Conservation (phyloP, 768 basidiomycete genomes). For the Favolaschia claudopus region DNA sequence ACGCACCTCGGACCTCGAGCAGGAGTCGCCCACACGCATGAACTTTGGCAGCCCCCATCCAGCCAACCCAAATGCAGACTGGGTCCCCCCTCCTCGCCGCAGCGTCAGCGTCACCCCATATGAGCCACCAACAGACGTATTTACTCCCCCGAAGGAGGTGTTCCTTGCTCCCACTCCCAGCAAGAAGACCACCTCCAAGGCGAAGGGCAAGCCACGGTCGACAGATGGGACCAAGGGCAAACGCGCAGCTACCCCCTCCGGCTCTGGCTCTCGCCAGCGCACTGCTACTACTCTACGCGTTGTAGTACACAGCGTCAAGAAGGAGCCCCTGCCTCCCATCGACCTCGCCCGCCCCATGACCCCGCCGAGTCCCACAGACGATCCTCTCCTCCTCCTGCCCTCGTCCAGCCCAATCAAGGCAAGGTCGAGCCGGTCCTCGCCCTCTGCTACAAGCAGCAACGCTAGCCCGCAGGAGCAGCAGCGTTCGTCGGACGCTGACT, state of each 20-base stretch:
- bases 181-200: neutral
- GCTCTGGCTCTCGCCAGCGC: no score
- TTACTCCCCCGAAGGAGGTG: constrained; percentile 75
- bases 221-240: constrained; percentile 12
- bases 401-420: constrained; percentile 36
- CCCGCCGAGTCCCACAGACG: constrained; percentile 79
- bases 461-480: neutral
- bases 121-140: constrained; percentile 72
- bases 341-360: constrained; percentile 65
- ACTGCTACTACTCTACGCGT: constrained; percentile 20
- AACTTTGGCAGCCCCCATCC: constrained; percentile 47
- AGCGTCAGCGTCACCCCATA: constrained; percentile 67
- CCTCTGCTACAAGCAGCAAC: neutral
- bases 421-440: constrained; percentile 2
- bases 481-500: neutral
- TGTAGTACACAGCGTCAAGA: constrained; percentile 52
- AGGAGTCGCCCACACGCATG: constrained; percentile 18
- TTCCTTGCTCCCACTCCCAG: constrained; percentile 39
- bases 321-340: constrained; percentile 70
- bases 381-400: constrained; percentile 68
- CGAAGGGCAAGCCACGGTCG: neutral
- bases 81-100: constrained; percentile 43
- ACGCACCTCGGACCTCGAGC: neutral
- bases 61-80: constrained; percentile 60
- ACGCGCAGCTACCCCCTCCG: constrained; percentile 35